Evolutionary conservation across 371 early-diverging fungal species (phyloP), one percentile per base, ranked within the genome.

Genomic region (Mucor velutinosus): DNA sequence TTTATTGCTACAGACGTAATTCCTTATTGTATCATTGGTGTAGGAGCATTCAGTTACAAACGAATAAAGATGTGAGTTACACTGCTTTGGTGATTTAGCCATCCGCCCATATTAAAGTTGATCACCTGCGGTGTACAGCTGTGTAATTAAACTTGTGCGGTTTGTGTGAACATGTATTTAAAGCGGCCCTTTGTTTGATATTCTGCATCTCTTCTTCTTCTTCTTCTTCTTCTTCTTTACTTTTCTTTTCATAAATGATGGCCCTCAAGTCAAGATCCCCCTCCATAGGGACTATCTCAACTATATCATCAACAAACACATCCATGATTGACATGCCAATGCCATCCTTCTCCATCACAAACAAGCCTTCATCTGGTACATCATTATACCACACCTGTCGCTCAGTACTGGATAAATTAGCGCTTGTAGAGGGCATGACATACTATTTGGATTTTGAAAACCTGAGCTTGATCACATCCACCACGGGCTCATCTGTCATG

Each of bases 341-440:
- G 21, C 75, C 73, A 21, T 71, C 76, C 15, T 49, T 75, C 19
- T 69, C 76, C 10, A 73, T 76, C 30, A 73, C 72, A 35, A 79
- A 74, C 67, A 76, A 81, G 55, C 76, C 74, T n/a, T 66, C 77
- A 55, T 66, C 63, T 14, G 71, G 70, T 32, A 57, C 73, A 56
- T 91, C 92, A 14, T 77, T 91, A 53, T 91, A 89, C 67, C 92
- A 89, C 65, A 79, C 82, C 29, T 90, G 90, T 71, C 74, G 84
- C 33, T 80, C 84, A 23, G 80, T 90, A 7, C 73, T 86, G 17
- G 89, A 89, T 37, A 81, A 86, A 60, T 76, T 91, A 45, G 69
- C 81, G 10, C 76, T 81, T 55, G 88, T 91, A 7, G 86, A 87
- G 14, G 86, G 85, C 45, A 87, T 91, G 78, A 76, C 78, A 30